A percentile compares a stretch with the other conserved stretches of the same genome.
These are phyloP conservation scores for Moricandia arvensis DNA, from an alignment of 345 rosid genomes.

Conservation along the genomic window DNA sequence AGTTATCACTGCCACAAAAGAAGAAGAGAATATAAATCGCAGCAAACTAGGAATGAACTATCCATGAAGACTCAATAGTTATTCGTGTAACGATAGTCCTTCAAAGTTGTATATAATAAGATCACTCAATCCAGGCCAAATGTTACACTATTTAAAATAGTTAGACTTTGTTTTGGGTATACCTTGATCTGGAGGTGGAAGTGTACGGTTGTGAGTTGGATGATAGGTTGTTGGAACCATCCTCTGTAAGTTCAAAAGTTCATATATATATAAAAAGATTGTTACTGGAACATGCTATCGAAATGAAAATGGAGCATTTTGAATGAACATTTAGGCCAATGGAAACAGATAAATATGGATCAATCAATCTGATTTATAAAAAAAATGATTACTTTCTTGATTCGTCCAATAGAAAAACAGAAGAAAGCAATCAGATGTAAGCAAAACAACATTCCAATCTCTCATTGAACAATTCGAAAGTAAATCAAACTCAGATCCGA, in stretches of 20 bases:
- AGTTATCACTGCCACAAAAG: conserved; percentile 55
- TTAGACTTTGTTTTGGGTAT: background rate
- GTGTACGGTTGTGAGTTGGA: conserved; percentile 74
- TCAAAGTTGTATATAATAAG: background rate
- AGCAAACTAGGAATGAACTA: background rate
- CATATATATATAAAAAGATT: background rate
- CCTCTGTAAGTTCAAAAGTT: conserved; percentile 48
- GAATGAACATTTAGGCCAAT: background rate
- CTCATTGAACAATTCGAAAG: too few relatives aligned
- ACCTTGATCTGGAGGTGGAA: conserved; percentile 92
- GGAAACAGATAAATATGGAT: background rate
- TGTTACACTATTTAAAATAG: background rate
- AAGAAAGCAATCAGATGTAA: too few relatives aligned
- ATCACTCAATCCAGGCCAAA: background rate
- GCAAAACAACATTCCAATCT: too few relatives aligned
- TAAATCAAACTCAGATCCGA: too few relatives aligned
- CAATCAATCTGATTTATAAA: background rate
- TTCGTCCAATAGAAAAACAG: background rate
- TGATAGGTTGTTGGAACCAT: conserved; percentile 67
- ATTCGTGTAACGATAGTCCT: too few relatives aligned
- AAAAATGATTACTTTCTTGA: background rate
- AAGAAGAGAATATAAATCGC: background rate
- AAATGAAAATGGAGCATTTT: background rate
- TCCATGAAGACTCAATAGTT: background rate
- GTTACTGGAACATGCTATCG: background rate